Conservation (phyloP, 208 protist species). For the Trypanosoma melophagium region DNA sequence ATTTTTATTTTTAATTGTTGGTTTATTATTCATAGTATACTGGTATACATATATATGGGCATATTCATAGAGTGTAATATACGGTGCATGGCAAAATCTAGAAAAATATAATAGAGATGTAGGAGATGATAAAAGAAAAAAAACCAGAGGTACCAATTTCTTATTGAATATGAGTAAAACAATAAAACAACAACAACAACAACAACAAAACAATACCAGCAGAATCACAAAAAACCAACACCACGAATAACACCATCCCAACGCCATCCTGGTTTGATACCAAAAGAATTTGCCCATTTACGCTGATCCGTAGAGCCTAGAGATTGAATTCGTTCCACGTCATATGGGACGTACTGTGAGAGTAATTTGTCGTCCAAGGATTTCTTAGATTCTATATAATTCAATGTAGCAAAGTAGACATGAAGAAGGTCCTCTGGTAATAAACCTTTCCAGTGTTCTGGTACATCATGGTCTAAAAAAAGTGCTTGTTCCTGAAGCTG, state of each 20-base stretch:
- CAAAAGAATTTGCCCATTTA: constrained; percentile 33
- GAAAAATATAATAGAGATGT: no score
- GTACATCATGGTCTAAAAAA: constrained; percentile 42
- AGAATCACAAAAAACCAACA: constrained; percentile 3
- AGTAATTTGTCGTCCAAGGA: constrained; percentile 61
- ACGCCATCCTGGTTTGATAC: constrained; percentile 64
- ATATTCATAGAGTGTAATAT: no score
- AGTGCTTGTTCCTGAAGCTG: constrained; percentile 9
- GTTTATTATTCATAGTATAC: no score
- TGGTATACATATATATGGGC: no score
- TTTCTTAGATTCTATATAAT: constrained; percentile 31
- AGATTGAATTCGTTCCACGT: constrained; percentile 6
- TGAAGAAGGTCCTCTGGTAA: constrained; percentile 57
- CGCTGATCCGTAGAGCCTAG: constrained; percentile 2
- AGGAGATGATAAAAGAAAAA: no score
- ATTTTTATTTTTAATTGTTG: no score
- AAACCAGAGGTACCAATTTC: no score
- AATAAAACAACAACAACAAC: background rate
- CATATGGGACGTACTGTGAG: constrained; percentile 66
- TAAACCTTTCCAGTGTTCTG: constrained; percentile 52
- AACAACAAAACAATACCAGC: background rate
- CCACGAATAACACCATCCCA: constrained; percentile 89
- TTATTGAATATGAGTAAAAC: background rate
- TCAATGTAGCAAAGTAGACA: constrained; percentile 48
- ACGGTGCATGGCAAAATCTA: no score